Evolutionary conservation across 805 yeast species (phyloP), one percentile per base, ranked within the genome.

Genomic region (Candida easanensis): DNA sequence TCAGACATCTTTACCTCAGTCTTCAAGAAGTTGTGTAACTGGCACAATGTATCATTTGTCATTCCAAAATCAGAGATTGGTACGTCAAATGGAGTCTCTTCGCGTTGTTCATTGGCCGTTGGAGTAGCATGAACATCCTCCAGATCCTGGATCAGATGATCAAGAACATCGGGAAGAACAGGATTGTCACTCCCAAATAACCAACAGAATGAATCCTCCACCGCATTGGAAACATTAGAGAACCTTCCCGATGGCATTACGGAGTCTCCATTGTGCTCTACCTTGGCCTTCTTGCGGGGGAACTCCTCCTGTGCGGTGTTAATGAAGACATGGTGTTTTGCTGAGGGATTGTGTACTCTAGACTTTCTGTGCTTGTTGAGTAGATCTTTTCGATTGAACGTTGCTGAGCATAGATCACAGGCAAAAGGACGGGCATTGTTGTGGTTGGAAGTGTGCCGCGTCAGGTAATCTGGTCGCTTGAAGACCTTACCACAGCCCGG

Each of bases 391-490:
- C 69, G 44, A 1, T 67, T 59, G 48, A 63, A 64, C 2, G 54
- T 43, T 6, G 51, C 39, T 3, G 48, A 38, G 43, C 69, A 64
- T 6, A 47, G 48, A 1, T 40, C 42, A 38, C 69, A 64, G 1
- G 39, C 38, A 33, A 47, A 60, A 1, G 66, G 68, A 31, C 56
- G 58, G 3, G 54, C 48, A 5, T 42, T 33, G n/a, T 50, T 46
- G 44, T 64, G 69, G 33, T 60, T 63, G 3, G 54, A 50, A 17
- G 52, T 55, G 39, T 64, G 69, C 34, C 69, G 36, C n/a, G 47
- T 40, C 7, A 64, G 49, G 41, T 63, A 64, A 35, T 63, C 73
- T 38, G 70, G 53, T 47, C 68, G 53, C 39, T 65, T 65, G n/a
- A 62, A 62, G 11, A 60, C 57, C 41, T 54, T 47, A 35, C 54